Evolutionary conservation across 176 grass and related monocot species (phyloP).

Genomic region (Oryza australiensis): DNA sequence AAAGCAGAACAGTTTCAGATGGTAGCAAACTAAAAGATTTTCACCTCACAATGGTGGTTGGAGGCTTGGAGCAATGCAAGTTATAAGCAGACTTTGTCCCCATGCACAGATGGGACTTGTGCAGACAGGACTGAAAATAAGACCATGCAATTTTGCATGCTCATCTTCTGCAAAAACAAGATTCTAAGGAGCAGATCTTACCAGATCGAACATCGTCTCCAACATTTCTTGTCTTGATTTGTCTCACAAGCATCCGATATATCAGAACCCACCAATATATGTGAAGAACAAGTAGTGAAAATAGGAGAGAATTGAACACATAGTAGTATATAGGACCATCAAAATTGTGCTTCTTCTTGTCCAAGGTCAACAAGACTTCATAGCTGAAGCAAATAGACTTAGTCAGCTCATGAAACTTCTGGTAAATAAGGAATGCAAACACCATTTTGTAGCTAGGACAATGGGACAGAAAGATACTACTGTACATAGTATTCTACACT

Average conservation of each 20-base stretch:
- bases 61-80: background rate
- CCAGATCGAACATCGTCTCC: conserved; percentile 90
- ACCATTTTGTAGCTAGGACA: background rate
- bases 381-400: conserved; percentile 53
- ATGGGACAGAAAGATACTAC: background rate
- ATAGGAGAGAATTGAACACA: conserved; percentile 79
- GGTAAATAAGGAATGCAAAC: background rate
- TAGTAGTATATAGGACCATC: conserved; percentile 88
- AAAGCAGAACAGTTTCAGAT: conserved; percentile 12
- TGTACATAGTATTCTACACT: background rate
- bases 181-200: conserved; percentile 24
- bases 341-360: conserved; percentile 89
- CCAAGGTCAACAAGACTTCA: conserved; percentile 73
- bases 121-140: too few species aligned
- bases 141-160: background rate
- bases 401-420: conserved; percentile 5
- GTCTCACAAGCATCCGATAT: conserved; percentile 78
- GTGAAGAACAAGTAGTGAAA: conserved; percentile 71
- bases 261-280: conserved; percentile 91
- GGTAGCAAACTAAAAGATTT: background rate
- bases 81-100: background rate
- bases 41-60: background rate
- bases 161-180: background rate
- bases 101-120: background rate
- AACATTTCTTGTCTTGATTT: conserved; percentile 71